These are phyloP conservation scores for Calvatia gigantea DNA, from an alignment of 768 basidiomycete species.

Conservation along the genomic window DNA sequence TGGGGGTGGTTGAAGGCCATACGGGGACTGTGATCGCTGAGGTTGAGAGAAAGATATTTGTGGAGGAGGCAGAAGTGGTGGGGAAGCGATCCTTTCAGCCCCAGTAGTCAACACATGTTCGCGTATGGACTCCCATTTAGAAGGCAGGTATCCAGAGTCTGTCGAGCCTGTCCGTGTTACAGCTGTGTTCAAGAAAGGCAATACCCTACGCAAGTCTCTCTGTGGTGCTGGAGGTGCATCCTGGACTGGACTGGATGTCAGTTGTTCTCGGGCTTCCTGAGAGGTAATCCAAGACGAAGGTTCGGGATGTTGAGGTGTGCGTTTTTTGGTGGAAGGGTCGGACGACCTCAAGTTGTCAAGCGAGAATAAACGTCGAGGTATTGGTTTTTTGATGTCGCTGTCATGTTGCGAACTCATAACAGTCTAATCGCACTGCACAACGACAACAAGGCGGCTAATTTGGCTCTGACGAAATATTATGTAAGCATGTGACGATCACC, in stretches of 20 bases:
- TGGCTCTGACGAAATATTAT: too few relatives aligned
- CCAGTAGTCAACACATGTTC: slow-evolving; percentile 45
- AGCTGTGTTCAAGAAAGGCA: background rate
- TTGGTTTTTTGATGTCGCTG: slow-evolving; percentile 12
- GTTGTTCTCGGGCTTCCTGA: slow-evolving; percentile 9
- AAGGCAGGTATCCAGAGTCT: background rate
- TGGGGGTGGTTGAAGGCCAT: slow-evolving; percentile 16
- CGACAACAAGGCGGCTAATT: too few relatives aligned
- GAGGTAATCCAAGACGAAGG: slow-evolving; percentile 7
- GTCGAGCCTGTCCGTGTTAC: background rate
- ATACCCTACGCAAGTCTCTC: background rate
- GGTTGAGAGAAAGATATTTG: background rate
- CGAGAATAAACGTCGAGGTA: slow-evolving; percentile 21
- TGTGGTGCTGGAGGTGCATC: background rate
- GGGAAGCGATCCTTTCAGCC: slow-evolving; percentile 23
- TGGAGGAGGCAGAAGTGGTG: slow-evolving; percentile 13
- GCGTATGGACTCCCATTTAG: slow-evolving; percentile 53
- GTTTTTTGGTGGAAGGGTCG: too few relatives aligned
- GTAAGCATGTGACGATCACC: too few relatives aligned
- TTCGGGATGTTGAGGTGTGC: slow-evolving; percentile 1
- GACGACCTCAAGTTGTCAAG: slow-evolving; percentile 20
- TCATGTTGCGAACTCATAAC: background rate
- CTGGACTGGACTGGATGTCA: slow-evolving; percentile 15
- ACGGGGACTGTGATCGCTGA: background rate
- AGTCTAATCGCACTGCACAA: too few relatives aligned